Evolutionary conservation across 495 filamentous ascomycete genomes (phyloP).

Genomic region (Lophiostoma macrostomum): DNA sequence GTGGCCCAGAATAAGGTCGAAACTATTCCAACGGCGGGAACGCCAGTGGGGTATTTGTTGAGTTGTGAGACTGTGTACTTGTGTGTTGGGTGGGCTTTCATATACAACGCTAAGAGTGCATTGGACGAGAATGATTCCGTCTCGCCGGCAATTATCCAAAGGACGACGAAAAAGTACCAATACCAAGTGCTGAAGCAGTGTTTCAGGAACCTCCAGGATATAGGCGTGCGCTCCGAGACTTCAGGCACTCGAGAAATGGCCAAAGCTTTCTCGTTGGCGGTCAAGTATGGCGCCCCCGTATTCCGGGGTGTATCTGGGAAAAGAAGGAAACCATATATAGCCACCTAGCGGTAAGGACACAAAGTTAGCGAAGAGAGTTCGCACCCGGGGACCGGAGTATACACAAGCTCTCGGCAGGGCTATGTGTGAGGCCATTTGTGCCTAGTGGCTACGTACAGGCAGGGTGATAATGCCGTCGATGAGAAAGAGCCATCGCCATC

Average conservation of each 20-base stretch:
- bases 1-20: constrained; percentile 55
- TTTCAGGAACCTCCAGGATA: constrained; percentile 28
- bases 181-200: constrained; percentile 32
- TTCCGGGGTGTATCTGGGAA: constrained; percentile 62
- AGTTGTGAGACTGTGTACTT: constrained; percentile 35
- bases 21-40: constrained; percentile 48
- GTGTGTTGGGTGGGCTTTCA: constrained; percentile 45
- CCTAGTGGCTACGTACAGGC: too few species aligned
- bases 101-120: constrained; percentile 37
- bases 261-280: constrained; percentile 28
- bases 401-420: too few species aligned
- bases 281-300: constrained; percentile 47
- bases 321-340: constrained; percentile 56
- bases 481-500: constrained; percentile 69
- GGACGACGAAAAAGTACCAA: constrained; percentile 30
- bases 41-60: constrained; percentile 48
- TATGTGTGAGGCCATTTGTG: too few species aligned
- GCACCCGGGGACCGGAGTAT: too few species aligned
- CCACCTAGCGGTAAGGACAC: too few species aligned
- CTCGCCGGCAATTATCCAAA: constrained; percentile 36
- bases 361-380: too few species aligned
- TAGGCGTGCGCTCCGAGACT: constrained; percentile 26
- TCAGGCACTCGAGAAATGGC: constrained; percentile 32
- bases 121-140: constrained; percentile 31
- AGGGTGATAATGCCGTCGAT: constrained; percentile 39